Conservation (phyloP, 2,329 filamentous ascomycete species). For the Aspergillus awamori region DNA sequence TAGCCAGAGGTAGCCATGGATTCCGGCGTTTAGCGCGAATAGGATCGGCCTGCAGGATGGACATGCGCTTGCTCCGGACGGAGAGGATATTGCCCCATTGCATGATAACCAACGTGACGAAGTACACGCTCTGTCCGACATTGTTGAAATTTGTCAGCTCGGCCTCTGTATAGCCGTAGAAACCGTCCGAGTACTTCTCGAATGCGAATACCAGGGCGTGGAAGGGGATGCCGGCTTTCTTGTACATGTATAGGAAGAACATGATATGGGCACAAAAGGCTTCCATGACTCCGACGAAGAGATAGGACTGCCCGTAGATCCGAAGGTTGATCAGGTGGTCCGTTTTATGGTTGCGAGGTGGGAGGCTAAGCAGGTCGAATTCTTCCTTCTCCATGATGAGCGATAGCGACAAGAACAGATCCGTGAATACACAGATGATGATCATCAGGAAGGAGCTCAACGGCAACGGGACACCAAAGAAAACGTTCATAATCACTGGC, state of each 20-base stretch:
- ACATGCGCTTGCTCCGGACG: conserved; percentile 56
- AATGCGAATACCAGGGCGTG: conserved; percentile 55
- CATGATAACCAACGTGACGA: conserved; percentile 57
- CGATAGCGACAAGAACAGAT: conserved; percentile 55
- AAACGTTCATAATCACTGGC: conserved; percentile 60
- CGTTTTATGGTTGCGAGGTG: conserved; percentile 54
- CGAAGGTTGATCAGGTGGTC: conserved; percentile 58
- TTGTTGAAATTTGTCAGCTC: conserved; percentile 54
- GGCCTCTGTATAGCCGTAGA: conserved; percentile 52
- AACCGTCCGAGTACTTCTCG: conserved; percentile 53
- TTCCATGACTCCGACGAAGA: conserved; percentile 58
- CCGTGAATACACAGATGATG: conserved; percentile 61
- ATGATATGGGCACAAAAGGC: conserved; percentile 54
- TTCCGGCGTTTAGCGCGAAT: conserved; percentile 53
- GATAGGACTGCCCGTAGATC: conserved; percentile 57
- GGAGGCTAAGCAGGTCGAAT: conserved; percentile 55
- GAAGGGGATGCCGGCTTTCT: conserved; percentile 52
- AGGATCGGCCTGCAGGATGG: conserved; percentile 56
- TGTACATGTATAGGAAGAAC: conserved; percentile 59
- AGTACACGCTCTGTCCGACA: conserved; percentile 57
- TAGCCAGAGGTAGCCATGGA: conserved; percentile 53
- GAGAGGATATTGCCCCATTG: conserved; percentile 58
- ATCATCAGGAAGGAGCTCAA: conserved; percentile 61
- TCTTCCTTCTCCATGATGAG: conserved; percentile 61
- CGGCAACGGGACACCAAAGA: conserved; percentile 57